Evolutionary conservation across 208 protist species (phyloP), one percentile per base, ranked within the genome.

Genomic region (Angomonas ambiguus): DNA sequence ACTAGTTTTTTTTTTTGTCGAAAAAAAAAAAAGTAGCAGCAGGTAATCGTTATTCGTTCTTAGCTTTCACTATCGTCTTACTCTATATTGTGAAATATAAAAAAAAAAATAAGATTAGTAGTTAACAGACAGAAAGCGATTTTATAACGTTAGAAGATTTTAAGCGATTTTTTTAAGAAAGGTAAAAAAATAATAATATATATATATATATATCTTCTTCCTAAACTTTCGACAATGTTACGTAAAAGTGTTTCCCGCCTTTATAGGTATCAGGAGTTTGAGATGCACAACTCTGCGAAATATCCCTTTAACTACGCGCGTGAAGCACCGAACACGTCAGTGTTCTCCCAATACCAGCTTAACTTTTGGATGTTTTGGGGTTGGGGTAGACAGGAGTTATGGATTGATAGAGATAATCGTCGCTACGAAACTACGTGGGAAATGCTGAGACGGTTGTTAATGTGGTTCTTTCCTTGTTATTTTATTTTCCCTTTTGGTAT

Each of bases 281-380:
- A 92, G 69, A 92, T 94, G 82, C 85, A 87, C 33, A 88, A 92
- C 74, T 48, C 75, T 58, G 85, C 88, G 58, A 91, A 92, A 51
- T 90, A 88, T 57, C 85, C 88, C 1, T 92, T 92, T 65, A 88
- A 91, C 69, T 94, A 94, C 59, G 69, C 88, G 31, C 70, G 88
- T 27, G 88, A 94, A 67, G 88, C 88, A 2, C 88, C 88, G 3
- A 94, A 94, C 72, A 94, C 88, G 1, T 94, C 88, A 49, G 83
- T 87, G 10, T 94, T 94, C 66, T 74, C 87, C 1, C 88, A 94
- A 62, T 88, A 91, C 62, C 88, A 92, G 27, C 67, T 92, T 48
- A 94, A 90, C 65, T 91, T 94, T 61, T 94, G 88, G 86, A 92
- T 92, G 88, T 85, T 87, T 56, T 94, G 86, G 82, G 88, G 88